Conservation (phyloP, 2,329 filamentous ascomycete species). For the Penicillium sp. region DNA sequence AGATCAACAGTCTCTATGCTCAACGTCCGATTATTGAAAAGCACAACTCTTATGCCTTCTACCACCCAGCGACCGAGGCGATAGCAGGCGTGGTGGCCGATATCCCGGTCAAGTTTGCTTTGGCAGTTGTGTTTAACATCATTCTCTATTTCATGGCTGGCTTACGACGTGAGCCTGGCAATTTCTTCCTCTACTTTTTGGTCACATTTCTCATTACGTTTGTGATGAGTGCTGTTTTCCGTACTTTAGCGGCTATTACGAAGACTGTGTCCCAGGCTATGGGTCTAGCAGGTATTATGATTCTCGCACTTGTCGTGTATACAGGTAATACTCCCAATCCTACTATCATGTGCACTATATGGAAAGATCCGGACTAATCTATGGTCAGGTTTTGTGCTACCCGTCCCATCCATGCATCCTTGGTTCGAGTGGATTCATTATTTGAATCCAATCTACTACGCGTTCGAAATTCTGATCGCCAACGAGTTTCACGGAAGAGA, state of each 20-base stretch:
- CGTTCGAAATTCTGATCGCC: conserved; percentile 78
- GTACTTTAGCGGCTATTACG: conserved; percentile 74
- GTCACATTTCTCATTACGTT: conserved; percentile 73
- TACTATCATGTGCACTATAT: too few relatives aligned
- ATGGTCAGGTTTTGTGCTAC: conserved; percentile 40
- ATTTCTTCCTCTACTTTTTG: conserved; percentile 86
- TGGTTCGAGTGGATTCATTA: conserved; percentile 86
- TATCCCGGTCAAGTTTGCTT: conserved; percentile 74
- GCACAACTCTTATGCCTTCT: conserved; percentile 36
- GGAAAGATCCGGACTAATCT: neutral
- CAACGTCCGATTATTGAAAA: conserved; percentile 36
- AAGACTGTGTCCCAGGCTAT: conserved; percentile 64
- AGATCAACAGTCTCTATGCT: conserved; percentile 47
- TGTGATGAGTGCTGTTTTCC: conserved; percentile 83
- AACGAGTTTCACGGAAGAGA: conserved; percentile 75
- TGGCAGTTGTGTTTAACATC: conserved; percentile 74
- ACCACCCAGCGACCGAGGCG: conserved; percentile 30
- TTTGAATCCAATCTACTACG: conserved; percentile 76
- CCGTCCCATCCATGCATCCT: conserved; percentile 64
- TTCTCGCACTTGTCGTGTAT: conserved; percentile 50
- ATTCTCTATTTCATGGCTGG: conserved; percentile 85
- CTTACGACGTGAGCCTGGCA: conserved; percentile 69
- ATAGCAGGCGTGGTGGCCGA: conserved; percentile 29
- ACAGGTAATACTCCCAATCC: conserved; percentile 38
- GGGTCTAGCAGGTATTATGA: conserved; percentile 57